Conservation (phyloP, 192 early-diverging fungal genomes). For the Coemansia sp. region DNA sequence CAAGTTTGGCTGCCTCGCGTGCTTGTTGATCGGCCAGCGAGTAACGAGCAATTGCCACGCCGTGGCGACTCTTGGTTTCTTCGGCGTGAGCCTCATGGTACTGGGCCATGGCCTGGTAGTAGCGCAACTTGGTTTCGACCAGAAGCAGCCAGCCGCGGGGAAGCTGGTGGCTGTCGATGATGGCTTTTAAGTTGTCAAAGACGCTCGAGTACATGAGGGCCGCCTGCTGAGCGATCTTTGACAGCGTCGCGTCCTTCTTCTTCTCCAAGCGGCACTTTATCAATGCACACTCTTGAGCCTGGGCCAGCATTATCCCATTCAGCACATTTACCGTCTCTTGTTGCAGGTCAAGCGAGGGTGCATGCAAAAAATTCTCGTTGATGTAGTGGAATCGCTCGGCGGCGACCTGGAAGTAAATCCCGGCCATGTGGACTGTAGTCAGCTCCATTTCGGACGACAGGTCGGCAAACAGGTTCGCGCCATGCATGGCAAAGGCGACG, state of each 20-base stretch:
- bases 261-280: constrained; percentile 84
- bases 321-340: constrained; percentile 86
- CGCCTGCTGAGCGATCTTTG: constrained; percentile 85
- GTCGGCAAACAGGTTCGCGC: constrained; percentile 43
- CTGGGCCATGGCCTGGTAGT: constrained; percentile 85
- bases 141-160: constrained; percentile 81
- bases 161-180: constrained; percentile 66
- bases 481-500: constrained; percentile 63
- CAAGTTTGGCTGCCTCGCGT: constrained; percentile 73
- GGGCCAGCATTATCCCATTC: constrained; percentile 84
- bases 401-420: constrained; percentile 88
- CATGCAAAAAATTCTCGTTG: constrained; percentile 97
- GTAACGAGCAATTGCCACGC: constrained; percentile 77
- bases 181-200: constrained; percentile 70
- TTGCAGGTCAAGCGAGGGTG: constrained; percentile 89
- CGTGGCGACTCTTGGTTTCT: constrained; percentile 79
- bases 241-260: constrained; percentile 84
- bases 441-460: constrained; percentile 44
- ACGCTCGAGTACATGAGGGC: constrained; percentile 73
- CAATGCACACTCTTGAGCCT: constrained; percentile 91
- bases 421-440: constrained; percentile 74
- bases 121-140: constrained; percentile 86
- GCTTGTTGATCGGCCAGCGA: constrained; percentile 75
- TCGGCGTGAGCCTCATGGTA: constrained; percentile 77
- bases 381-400: constrained; percentile 95